These are phyloP conservation scores for Raphidocelis subcapitata DNA, from an alignment of 139 green algal genomes.

Conservation along the genomic window DNA sequence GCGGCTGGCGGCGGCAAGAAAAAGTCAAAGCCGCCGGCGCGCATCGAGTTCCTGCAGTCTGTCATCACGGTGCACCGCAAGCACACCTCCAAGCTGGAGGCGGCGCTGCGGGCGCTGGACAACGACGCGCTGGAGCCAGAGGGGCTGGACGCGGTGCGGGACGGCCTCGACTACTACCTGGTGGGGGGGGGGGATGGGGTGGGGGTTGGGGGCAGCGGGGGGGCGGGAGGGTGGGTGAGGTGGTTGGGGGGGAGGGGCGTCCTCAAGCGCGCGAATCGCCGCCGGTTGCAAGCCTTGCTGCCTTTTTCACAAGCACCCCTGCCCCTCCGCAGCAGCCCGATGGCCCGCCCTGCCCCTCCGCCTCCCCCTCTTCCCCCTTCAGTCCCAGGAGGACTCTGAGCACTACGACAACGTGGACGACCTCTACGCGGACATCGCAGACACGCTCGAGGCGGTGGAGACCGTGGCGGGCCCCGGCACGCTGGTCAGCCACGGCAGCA, in stretches of 20 bases:
- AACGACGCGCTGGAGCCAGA: slow-evolving; percentile 86
- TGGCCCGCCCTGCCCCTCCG: too few relatives aligned
- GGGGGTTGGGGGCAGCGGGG: not conserved
- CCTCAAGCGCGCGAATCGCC: too few relatives aligned
- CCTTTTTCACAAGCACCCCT: too few relatives aligned
- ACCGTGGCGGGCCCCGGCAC: not conserved
- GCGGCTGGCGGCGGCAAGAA: slow-evolving; percentile 60
- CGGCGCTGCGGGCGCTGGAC: slow-evolving; percentile 93
- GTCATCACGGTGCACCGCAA: slow-evolving; percentile 71
- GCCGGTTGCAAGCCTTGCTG: too few relatives aligned
- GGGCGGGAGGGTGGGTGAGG: not conserved
- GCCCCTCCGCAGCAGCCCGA: too few relatives aligned
- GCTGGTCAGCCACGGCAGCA: slow-evolving; percentile 2
- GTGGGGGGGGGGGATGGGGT: slow-evolving; percentile 19
- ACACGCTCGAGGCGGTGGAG: slow-evolving; percentile 67
- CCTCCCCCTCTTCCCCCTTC: slow-evolving; percentile 30
- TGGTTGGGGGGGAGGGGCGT: not conserved
- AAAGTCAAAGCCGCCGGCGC: slow-evolving; percentile 71
- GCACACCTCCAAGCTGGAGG: slow-evolving; percentile 77
- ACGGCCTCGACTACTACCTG: slow-evolving; percentile 88
- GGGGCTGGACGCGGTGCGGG: slow-evolving; percentile 75
- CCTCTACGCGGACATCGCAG: slow-evolving; percentile 77
- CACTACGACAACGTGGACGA: slow-evolving; percentile 66
- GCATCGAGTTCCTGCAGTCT: slow-evolving; percentile 58
- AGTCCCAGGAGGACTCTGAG: slow-evolving; percentile 45